Conservation (phyloP, 768 basidiomycete genomes). For the Lactarius indigo region DNA sequence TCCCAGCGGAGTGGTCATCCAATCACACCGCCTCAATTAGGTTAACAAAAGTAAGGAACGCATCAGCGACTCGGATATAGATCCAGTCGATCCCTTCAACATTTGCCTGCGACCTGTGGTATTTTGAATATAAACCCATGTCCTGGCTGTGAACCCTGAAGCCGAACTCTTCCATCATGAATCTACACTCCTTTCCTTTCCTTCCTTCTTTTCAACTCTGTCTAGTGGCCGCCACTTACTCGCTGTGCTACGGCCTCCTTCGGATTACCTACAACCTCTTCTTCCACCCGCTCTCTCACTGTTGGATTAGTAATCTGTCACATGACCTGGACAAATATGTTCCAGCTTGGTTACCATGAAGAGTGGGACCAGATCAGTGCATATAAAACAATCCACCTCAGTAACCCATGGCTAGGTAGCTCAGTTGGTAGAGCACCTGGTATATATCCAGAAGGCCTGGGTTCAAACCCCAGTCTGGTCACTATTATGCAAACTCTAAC, state of each 20-base stretch:
- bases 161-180: background rate
- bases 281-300: constrained; percentile 20
- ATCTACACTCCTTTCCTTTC: background rate
- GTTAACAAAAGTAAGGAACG: background rate
- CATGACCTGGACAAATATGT: no score
- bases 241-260: constrained; percentile 1
- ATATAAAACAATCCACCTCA: no score
- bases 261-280: constrained; percentile 6
- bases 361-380: no score
- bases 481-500: no score
- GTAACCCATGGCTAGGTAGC: no score
- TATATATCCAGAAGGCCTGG: no score
- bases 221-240: background rate
- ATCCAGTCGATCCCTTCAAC: background rate
- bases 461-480: no score
- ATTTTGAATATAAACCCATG: background rate
- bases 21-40: background rate
- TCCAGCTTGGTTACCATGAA: no score
- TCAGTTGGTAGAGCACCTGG: no score
- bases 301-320: no score
- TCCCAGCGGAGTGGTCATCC: background rate
- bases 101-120: background rate
- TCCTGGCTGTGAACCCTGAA: background rate
- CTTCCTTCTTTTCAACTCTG: constrained; percentile 2
- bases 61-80: background rate